Evolutionary conservation across 495 filamentous ascomycete species (phyloP), one percentile per base, ranked within the genome.

Genomic region (Poronia punctata): DNA sequence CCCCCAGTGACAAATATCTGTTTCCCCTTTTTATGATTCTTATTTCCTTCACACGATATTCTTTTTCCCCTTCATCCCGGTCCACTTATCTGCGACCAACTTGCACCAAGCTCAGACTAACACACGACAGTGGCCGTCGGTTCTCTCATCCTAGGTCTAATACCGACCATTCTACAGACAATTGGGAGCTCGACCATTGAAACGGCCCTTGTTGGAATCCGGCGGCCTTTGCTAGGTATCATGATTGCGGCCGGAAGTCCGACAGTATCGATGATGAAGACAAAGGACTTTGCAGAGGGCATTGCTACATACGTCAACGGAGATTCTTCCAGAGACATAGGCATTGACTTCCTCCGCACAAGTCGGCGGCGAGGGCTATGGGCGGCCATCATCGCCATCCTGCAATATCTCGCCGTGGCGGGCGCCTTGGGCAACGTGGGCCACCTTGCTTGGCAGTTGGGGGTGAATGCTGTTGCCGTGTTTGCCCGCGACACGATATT

Each of bases 181-280:
- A 38, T 49, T 26, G 46, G 46, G 5, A 33, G 26, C 22, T 38
- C 40, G 21, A 49, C 46, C 3, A 40, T 33, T 6, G 39, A 49
- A 28, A 44, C 40, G 22, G 40, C 39, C 34, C 40, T 49, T 21
- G 24, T 49, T 24, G 39, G 39, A 17, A 14, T 49, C 10, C 46
- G 35, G 6, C 25, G 40, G 7, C 46, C 46, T 0, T 4, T 49
- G 2, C 33, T 49, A 1, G 38, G 39, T 10, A 38, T 49, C 27
- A 12, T 49, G 7, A 35, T 49, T 5, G 38, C 39, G 6, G 46
- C 39, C 15, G 46, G 40, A 4, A 43, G 33, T 18, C 46, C 40
- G 7, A 40, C 46, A 18, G 40, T 48, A 9, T 41, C 38, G 20
- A 41, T 41, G 38, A 41, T 33, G 38, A 41, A 33, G 21, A 41